Evolutionary conservation across 2,329 filamentous ascomycete genomes (phyloP).

Genomic region (Plectosphaerella cucumerina): DNA sequence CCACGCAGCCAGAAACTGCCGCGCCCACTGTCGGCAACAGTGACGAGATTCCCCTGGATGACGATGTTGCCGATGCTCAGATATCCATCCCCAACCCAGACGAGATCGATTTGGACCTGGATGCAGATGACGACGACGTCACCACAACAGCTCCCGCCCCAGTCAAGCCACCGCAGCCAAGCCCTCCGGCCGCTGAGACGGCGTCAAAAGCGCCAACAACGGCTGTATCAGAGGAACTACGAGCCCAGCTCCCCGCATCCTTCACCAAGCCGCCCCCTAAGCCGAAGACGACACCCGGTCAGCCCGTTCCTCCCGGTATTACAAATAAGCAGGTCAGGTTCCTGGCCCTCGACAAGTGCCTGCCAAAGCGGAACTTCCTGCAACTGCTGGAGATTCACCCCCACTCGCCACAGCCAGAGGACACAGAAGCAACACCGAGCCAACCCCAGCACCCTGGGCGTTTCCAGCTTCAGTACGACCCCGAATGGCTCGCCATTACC

Average conservation of each 20-base stretch:
- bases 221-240: slow-evolving; percentile 58
- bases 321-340: slow-evolving; percentile 78
- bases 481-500: slow-evolving; percentile 93
- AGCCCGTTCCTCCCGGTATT: slow-evolving; percentile 67
- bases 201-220: slow-evolving; percentile 3
- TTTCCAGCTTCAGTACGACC: slow-evolving; percentile 72
- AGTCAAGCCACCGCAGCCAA: no score
- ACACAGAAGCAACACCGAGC: neutral
- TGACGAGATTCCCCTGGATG: slow-evolving; percentile 14
- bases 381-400: slow-evolving; percentile 67
- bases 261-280: slow-evolving; percentile 48
- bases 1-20: neutral
- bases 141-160: slow-evolving; percentile 8
- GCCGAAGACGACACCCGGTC: slow-evolving; percentile 41
- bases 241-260: slow-evolving; percentile 71
- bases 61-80: neutral
- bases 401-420: slow-evolving; percentile 1
- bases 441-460: slow-evolving; percentile 32
- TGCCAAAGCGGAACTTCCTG: slow-evolving; percentile 74
- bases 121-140: slow-evolving; percentile 41
- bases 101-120: slow-evolving; percentile 67
- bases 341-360: slow-evolving; percentile 87
- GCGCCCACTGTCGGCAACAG: slow-evolving; percentile 6
- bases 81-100: slow-evolving; percentile 47
- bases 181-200: slow-evolving; percentile 11